Percentiles rank a stretch among this genome's conserved stretches.
phyloP scores from a whole-genome alignment of 371 early-diverging fungal species.

The Smittium culicis region DNA sequence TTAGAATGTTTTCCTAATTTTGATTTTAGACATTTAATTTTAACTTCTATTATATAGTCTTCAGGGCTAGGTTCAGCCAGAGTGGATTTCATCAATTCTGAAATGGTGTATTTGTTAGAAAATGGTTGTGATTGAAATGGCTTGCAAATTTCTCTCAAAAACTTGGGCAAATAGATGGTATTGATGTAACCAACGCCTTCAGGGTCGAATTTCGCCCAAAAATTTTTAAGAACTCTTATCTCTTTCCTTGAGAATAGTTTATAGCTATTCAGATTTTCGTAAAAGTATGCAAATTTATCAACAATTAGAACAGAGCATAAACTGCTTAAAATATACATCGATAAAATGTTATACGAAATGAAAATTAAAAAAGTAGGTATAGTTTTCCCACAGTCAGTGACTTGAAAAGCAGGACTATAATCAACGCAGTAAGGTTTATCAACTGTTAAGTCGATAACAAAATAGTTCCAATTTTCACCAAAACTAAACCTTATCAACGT shows the following conservation, averaged over 20 bases:
- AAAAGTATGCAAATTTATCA: conserved; percentile 55
- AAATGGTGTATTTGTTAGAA: not conserved
- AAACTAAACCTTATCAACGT: conserved; percentile 37
- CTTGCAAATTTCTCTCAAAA: not conserved
- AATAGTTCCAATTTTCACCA: conserved; percentile 57
- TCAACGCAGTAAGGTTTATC: conserved; percentile 44
- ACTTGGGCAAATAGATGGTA: not conserved
- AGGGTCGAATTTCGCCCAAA: conserved; percentile 9
- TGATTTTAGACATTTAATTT: conserved; percentile 2
- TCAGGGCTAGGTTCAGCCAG: not conserved
- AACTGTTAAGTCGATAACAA: conserved; percentile 52
- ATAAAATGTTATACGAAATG: conserved; percentile 50
- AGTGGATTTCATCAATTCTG: not conserved
- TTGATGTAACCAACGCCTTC: conserved; percentile 6
- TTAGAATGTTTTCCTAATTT: not conserved
- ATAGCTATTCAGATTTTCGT: conserved; percentile 45
- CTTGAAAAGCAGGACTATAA: conserved; percentile 3
- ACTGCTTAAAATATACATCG: conserved; percentile 59
- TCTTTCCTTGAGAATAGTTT: conserved; percentile 49
- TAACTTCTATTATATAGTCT: not conserved
- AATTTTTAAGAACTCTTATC: conserved; percentile 34
- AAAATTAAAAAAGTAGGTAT: conserved; percentile 48
- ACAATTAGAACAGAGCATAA: conserved; percentile 57
- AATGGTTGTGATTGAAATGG: conserved; percentile 2
- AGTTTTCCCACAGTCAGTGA: conserved; percentile 50